A percentile compares a stretch with the other conserved stretches of the same genome.
Evolutionary conservation across 306 rosid genomes (phyloP).

Genomic region (Corylus heterophylla): DNA sequence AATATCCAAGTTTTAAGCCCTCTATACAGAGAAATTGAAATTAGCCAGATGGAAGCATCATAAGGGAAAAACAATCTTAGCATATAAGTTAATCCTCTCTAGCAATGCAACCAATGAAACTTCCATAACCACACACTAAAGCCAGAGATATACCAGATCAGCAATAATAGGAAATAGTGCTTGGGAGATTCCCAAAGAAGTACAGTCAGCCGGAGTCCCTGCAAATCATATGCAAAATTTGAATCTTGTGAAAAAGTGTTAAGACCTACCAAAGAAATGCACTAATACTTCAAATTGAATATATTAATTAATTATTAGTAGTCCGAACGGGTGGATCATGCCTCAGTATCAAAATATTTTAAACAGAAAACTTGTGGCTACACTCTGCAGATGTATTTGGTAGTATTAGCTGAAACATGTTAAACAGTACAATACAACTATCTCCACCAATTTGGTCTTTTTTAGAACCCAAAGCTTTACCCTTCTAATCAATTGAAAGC

Average conservation of each 20-base stretch:
- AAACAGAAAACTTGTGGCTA: background rate
- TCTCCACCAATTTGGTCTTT: background rate
- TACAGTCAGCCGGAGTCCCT: constrained; percentile 95
- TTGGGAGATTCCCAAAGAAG: constrained; percentile 82
- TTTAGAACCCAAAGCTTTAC: background rate
- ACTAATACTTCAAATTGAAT: background rate
- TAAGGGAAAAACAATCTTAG: background rate
- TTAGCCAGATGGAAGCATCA: background rate
- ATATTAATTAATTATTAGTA: background rate
- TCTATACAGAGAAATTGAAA: background rate
- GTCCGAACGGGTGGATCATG: background rate
- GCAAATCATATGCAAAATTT: constrained; percentile 27
- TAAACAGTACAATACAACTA: background rate
- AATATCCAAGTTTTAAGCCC: background rate
- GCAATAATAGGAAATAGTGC: constrained; percentile 67
- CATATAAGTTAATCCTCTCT: background rate
- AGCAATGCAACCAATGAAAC: constrained; percentile 4
- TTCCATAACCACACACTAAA: background rate
- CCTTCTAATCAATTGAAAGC: background rate
- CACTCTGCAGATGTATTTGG: background rate
- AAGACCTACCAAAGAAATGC: background rate
- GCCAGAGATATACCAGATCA: constrained; percentile 56
- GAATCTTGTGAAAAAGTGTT: background rate
- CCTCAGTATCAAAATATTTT: background rate
- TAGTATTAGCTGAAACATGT: background rate